Percentiles rank a stretch among this genome's conserved stretches.
Conservation (phyloP, 2,329 filamentous ascomycete species). For the Escovopsis sp. region DNA sequence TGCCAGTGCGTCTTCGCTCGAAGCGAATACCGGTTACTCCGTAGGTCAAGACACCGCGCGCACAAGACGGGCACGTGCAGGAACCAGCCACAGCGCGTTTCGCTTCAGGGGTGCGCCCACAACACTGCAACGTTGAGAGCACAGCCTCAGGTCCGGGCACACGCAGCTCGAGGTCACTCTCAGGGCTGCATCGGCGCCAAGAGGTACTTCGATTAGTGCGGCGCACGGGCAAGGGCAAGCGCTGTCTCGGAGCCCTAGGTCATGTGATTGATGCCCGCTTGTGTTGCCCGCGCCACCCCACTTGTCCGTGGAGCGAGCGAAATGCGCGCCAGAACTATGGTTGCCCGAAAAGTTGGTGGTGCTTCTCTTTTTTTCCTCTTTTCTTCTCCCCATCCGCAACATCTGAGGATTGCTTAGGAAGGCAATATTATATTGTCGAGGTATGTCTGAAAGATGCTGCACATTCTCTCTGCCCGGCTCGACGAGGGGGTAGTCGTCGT, state of each 20-base stretch:
- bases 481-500: constrained; percentile 12
- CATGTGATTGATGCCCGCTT: constrained; percentile 12
- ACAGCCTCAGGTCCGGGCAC: no score
- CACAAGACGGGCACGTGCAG: neutral
- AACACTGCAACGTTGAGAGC: no score
- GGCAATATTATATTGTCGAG: constrained; percentile 47
- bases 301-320: no score
- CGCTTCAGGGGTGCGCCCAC: constrained; percentile 1
- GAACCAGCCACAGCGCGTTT: neutral
- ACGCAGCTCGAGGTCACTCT: no score
- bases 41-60: no score
- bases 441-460: constrained; percentile 43
- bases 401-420: constrained; percentile 50
- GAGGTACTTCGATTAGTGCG: no score
- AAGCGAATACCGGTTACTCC: neutral
- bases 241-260: constrained; percentile 12
- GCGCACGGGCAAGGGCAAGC: constrained; percentile 10
- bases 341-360: no score
- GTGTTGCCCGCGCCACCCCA: neutral
- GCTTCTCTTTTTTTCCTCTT: no score
- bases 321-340: neutral
- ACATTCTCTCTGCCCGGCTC: constrained; percentile 11
- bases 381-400: constrained; percentile 23
- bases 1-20: no score
- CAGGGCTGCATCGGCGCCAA: no score